phyloP scores from a whole-genome alignment of 495 filamentous ascomycete genomes.

The Trichodelitschia bisporula region DNA sequence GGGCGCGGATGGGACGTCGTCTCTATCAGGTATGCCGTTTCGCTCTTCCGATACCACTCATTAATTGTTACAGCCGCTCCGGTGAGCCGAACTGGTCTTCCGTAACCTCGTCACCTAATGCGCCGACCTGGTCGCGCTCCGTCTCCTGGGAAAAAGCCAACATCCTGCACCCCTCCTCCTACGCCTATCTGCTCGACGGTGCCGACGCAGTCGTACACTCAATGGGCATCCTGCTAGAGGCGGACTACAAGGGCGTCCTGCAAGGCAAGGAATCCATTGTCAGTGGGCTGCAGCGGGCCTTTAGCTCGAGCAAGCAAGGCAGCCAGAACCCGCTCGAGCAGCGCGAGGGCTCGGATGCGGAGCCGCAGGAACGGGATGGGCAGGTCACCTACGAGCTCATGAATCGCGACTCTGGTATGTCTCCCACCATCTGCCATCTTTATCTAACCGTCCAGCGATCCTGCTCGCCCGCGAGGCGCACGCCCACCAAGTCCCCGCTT shows the following conservation, averaged over 20 bases:
- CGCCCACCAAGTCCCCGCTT: slow-evolving; percentile 33
- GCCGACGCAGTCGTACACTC: slow-evolving; percentile 74
- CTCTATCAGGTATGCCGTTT: slow-evolving; percentile 50
- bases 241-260: slow-evolving; percentile 88
- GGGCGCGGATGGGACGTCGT: slow-evolving; percentile 82
- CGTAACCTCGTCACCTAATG: slow-evolving; percentile 42
- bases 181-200: slow-evolving; percentile 40
- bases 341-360: slow-evolving; percentile 25
- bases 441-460: slow-evolving; percentile 23
- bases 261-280: slow-evolving; percentile 55
- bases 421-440: background rate
- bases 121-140: slow-evolving; percentile 56
- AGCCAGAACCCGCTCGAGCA: slow-evolving; percentile 41
- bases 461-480: slow-evolving; percentile 62
- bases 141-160: slow-evolving; percentile 76
- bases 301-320: slow-evolving; percentile 36
- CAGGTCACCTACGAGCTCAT: slow-evolving; percentile 93
- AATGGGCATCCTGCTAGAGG: slow-evolving; percentile 91
- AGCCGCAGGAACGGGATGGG: slow-evolving; percentile 36
- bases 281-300: slow-evolving; percentile 50
- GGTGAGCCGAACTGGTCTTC: slow-evolving; percentile 66
- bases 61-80: slow-evolving; percentile 40
- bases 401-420: slow-evolving; percentile 54
- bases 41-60: background rate
- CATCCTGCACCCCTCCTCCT: slow-evolving; percentile 57